These are phyloP conservation scores for Sarcodon aspratus DNA, from an alignment of 768 basidiomycete species.

Conservation along the genomic window DNA sequence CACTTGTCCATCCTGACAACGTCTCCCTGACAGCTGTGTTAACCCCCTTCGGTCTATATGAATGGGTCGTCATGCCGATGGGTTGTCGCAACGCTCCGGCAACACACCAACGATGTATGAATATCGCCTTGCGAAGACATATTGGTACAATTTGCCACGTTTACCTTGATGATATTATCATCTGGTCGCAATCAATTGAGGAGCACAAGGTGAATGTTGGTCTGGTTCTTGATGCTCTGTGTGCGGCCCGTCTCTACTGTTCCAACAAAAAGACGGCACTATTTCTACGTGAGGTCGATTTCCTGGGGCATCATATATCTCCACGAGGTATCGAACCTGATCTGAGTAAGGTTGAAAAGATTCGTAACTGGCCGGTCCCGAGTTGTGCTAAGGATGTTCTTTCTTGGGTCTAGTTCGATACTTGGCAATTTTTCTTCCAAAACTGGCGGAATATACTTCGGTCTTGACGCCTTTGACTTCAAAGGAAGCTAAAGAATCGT, in stretches of 20 bases:
- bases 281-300: slow-evolving; percentile 14
- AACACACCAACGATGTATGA: slow-evolving; percentile 20
- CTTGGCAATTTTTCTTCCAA: slow-evolving; percentile 10
- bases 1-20: slow-evolving; percentile 15
- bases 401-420: slow-evolving; percentile 13
- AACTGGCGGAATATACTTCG: slow-evolving; percentile 8
- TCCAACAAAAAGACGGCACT: slow-evolving; percentile 17
- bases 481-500: slow-evolving; percentile 14
- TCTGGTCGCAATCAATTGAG: slow-evolving; percentile 25
- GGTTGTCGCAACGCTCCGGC: slow-evolving; percentile 23
- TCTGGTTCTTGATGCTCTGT: slow-evolving; percentile 10
- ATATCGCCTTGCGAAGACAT: slow-evolving; percentile 15
- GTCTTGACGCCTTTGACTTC: slow-evolving; percentile 11
- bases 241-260: slow-evolving; percentile 13
- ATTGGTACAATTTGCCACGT: slow-evolving; percentile 32
- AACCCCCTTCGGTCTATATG: slow-evolving; percentile 26
- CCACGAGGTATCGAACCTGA: slow-evolving; percentile 17
- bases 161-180: slow-evolving; percentile 34
- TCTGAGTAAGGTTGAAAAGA: slow-evolving; percentile 14
- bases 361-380: slow-evolving; percentile 22
- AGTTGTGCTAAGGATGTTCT: slow-evolving; percentile 8
- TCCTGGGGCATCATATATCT: slow-evolving; percentile 23
- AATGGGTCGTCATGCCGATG: slow-evolving; percentile 32
- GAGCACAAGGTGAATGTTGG: slow-evolving; percentile 14
- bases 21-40: slow-evolving; percentile 22